phyloP scores from a whole-genome alignment of 1,284 basidiomycete genomes.

The Pisolithus thermaeus region DNA sequence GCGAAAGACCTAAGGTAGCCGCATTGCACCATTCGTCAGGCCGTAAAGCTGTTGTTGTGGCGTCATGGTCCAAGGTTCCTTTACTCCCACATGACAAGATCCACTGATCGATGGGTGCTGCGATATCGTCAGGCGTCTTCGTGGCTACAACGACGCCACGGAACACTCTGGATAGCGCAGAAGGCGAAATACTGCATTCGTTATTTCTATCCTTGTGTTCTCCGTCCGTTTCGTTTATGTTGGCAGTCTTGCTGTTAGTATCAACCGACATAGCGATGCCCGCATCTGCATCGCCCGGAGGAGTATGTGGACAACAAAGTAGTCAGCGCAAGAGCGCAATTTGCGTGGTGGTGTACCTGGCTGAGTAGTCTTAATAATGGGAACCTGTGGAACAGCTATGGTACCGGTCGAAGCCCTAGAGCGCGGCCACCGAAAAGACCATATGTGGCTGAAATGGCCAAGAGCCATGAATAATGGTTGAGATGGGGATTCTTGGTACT shows the following conservation, averaged over 20 bases:
- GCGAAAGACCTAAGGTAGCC: neutral
- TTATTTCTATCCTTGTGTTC: neutral
- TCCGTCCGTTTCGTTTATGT: neutral
- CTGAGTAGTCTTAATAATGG: too few species aligned
- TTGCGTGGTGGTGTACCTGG: too few species aligned
- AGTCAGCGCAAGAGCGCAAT: too few species aligned
- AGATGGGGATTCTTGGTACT: slow-evolving; percentile 53
- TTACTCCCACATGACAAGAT: neutral
- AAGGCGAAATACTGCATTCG: neutral
- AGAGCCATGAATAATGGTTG: slow-evolving; percentile 34
- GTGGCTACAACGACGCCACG: neutral
- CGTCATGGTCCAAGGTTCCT: neutral
- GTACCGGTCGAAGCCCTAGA: too few species aligned
- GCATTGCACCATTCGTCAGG: neutral
- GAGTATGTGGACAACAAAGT: too few species aligned
- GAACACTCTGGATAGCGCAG: neutral
- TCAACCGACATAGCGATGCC: too few species aligned
- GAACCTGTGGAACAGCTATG: too few species aligned
- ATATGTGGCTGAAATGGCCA: too few species aligned
- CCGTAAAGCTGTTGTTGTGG: neutral
- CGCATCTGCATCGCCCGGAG: too few species aligned
- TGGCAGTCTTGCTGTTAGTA: too few species aligned
- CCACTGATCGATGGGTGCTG: neutral
- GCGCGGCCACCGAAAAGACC: too few species aligned
- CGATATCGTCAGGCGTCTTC: neutral